Conservation (phyloP, 371 early-diverging fungal genomes). For the Conidiobolus incongruus region DNA sequence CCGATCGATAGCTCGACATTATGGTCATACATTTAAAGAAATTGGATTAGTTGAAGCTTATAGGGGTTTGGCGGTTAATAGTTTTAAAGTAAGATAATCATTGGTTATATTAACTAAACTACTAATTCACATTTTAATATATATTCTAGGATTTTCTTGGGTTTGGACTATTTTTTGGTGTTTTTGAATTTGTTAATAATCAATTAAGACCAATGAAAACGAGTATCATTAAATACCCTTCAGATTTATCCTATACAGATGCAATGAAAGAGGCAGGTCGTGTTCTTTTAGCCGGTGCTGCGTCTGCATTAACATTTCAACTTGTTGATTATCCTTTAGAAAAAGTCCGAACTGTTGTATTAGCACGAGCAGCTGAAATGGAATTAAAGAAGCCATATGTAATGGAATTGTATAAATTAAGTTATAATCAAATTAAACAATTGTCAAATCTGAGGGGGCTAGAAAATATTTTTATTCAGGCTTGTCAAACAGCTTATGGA, state of each 20-base stretch:
- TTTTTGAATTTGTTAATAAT: slow-evolving; percentile 43
- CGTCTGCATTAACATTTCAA: slow-evolving; percentile 51
- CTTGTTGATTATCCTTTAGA: slow-evolving; percentile 45
- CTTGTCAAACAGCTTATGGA: background rate
- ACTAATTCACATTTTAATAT: background rate
- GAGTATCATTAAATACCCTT: background rate
- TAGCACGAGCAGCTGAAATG: slow-evolving; percentile 34
- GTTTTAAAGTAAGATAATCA: slow-evolving; percentile 27
- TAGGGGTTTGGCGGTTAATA: slow-evolving; percentile 38
- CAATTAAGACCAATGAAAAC: background rate
- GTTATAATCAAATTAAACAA: background rate
- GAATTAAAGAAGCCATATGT: slow-evolving; percentile 3
- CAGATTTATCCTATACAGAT: background rate
- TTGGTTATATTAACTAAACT: background rate
- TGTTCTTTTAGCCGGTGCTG: slow-evolving; percentile 40
- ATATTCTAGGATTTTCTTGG: slow-evolving; percentile 31
- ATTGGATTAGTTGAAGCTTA: slow-evolving; percentile 36
- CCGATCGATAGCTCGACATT: slow-evolving; percentile 38
- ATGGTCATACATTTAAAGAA: slow-evolving; percentile 29
- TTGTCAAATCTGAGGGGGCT: background rate
- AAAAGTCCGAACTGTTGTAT: slow-evolving; percentile 38
- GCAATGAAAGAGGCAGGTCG: slow-evolving; percentile 8
- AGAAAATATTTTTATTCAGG: background rate
- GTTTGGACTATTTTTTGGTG: slow-evolving; percentile 51
- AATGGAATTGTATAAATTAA: background rate